phyloP scores from a whole-genome alignment of 257 asterid genomes.

The Oldenlandia corymbosa region DNA sequence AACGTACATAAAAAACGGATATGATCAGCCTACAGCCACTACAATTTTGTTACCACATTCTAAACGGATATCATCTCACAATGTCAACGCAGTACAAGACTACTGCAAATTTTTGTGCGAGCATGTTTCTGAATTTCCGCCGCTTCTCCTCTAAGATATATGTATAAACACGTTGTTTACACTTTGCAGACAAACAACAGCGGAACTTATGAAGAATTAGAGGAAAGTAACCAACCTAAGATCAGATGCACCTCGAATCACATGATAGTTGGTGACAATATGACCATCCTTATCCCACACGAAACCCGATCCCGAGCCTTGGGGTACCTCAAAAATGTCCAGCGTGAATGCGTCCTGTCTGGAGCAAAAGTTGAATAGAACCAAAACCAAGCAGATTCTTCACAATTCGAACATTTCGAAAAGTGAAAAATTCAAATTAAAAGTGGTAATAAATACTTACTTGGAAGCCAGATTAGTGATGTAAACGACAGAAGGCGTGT shows the following conservation, averaged over 20 bases:
- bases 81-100: too few relatives aligned
- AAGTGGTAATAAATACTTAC: conserved; percentile 21
- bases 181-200: not conserved
- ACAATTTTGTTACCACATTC: not conserved
- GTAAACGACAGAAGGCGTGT: conserved; percentile 91
- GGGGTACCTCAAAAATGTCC: conserved; percentile 95
- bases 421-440: too few relatives aligned
- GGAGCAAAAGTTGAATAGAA: not conserved
- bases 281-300: conserved; percentile 84
- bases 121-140: not conserved
- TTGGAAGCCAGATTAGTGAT: conserved; percentile 89
- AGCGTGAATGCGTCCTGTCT: conserved; percentile 95
- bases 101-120: not conserved
- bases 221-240: conserved; percentile 46
- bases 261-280: conserved; percentile 88
- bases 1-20: too few relatives aligned
- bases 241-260: conserved; percentile 98
- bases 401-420: not conserved
- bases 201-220: not conserved
- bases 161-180: too few relatives aligned
- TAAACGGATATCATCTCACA: not conserved
- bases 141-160: not conserved
- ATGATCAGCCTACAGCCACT: not conserved
- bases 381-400: not conserved
- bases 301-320: conserved; percentile 97